Evolutionary conservation across 139 green algal genomes (phyloP).

Genomic region (Ulvella scutata): DNA sequence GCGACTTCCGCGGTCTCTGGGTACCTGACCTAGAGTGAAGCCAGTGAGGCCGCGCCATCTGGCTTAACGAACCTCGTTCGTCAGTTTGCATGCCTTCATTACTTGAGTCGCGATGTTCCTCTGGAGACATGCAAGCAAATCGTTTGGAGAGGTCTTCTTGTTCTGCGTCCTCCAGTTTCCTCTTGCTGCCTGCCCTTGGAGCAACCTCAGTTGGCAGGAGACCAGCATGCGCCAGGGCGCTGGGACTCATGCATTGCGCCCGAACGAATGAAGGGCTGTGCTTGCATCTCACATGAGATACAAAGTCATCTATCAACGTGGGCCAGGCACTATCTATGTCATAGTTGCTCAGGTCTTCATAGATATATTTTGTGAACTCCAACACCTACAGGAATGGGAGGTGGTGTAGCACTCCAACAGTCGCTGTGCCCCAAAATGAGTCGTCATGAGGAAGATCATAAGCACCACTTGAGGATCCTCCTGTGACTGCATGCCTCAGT

Average conservation of each 20-base stretch:
- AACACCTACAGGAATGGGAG: slow-evolving; percentile 26
- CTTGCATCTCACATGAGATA: slow-evolving; percentile 26
- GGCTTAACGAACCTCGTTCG: no score
- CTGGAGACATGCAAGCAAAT: background rate
- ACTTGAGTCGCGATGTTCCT: no score
- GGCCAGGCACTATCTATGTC: slow-evolving; percentile 39
- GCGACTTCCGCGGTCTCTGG: no score
- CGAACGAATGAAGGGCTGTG: background rate
- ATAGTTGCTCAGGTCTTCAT: slow-evolving; percentile 61
- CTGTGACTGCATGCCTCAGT: background rate
- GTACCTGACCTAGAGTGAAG: no score
- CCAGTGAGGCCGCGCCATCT: no score
- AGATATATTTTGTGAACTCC: slow-evolving; percentile 44
- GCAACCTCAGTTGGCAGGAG: background rate
- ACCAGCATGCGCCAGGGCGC: background rate
- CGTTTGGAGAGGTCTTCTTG: background rate
- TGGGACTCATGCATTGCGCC: background rate
- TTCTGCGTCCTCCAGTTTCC: background rate
- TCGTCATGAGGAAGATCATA: background rate
- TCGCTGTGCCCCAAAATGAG: background rate
- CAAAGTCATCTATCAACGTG: slow-evolving; percentile 46
- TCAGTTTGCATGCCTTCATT: no score
- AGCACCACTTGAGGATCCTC: background rate
- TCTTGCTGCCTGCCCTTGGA: background rate
- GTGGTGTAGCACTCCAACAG: background rate